These are phyloP conservation scores for Scheffersomyces titani DNA, from an alignment of 1,139 yeast genomes.

Conservation along the genomic window DNA sequence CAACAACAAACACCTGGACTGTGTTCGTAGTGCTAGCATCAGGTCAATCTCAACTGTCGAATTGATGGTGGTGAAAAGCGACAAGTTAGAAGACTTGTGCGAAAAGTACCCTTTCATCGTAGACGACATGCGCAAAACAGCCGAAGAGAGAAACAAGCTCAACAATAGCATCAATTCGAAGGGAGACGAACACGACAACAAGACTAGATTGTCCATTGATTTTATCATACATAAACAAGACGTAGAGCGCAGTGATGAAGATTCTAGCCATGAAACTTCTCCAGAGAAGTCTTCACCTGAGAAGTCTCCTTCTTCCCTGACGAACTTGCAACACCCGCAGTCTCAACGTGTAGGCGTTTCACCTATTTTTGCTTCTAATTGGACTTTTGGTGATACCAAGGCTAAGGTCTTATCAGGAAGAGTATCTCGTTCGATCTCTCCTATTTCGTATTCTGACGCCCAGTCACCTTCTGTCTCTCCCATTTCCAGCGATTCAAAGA, in stretches of 20 bases:
- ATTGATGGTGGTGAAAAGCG: conserved; percentile 57
- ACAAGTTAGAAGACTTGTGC: conserved; percentile 53
- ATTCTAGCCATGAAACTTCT: not conserved
- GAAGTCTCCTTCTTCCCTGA: not conserved
- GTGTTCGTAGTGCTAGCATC: conserved; percentile 58
- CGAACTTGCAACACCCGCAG: not conserved
- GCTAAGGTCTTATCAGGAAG: conserved; percentile 4
- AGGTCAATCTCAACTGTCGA: conserved; percentile 62
- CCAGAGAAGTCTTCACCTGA: not conserved
- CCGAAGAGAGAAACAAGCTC: conserved; percentile 45
- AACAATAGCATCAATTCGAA: conserved; percentile 11
- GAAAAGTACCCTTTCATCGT: conserved; percentile 57
- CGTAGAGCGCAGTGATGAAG: not conserved
- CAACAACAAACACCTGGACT: conserved; percentile 25
- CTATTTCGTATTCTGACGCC: conserved; percentile 15
- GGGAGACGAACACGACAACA: conserved; percentile 7
- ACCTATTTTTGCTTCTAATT: conserved; percentile 13
- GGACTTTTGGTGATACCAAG: conserved; percentile 12
- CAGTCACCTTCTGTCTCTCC: conserved; percentile 3
- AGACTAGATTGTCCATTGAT: conserved; percentile 18
- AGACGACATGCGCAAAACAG: conserved; percentile 62
- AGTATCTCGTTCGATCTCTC: conserved; percentile 26
- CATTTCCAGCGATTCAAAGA: conserved; percentile 6
- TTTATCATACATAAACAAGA: conserved; percentile 18
- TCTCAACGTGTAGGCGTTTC: not conserved